These are phyloP conservation scores for Dryas drummondii DNA, from an alignment of 306 rosid species.

Conservation along the genomic window DNA sequence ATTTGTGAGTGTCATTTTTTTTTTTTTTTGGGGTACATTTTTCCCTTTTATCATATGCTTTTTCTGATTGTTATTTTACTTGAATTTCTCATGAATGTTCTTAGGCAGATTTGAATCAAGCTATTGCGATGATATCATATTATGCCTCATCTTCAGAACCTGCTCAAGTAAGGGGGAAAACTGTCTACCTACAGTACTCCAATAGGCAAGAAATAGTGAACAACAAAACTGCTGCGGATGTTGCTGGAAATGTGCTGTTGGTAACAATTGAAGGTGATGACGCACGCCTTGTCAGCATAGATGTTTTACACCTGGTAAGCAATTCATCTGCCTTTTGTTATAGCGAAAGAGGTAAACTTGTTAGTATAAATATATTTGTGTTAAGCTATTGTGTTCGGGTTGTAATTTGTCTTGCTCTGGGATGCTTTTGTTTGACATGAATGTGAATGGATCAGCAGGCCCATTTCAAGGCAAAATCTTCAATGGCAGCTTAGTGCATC, in stretches of 20 bases:
- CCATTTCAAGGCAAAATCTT: slow-evolving; percentile 94
- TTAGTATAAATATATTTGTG: slow-evolving; percentile 40
- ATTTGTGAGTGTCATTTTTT: slow-evolving; percentile 64
- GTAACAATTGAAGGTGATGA: slow-evolving; percentile 95
- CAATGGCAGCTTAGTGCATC: slow-evolving; percentile 99
- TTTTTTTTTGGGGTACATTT: not conserved
- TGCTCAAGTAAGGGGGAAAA: slow-evolving; percentile 97
- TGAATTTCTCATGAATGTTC: slow-evolving; percentile 29
- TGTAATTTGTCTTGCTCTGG: slow-evolving; percentile 64
- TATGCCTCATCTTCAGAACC: slow-evolving; percentile 98
- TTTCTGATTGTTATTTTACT: not conserved
- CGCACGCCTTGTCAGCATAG: slow-evolving; percentile 99
- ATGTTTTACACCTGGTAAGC: slow-evolving; percentile 96
- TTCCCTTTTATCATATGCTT: not conserved
- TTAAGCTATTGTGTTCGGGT: slow-evolving; percentile 67
- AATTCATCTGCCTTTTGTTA: slow-evolving; percentile 33
- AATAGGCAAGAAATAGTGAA: slow-evolving; percentile 98
- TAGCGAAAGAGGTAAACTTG: slow-evolving; percentile 45
- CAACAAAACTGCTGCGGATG: slow-evolving; percentile 98
- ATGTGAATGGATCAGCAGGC: slow-evolving; percentile 99
- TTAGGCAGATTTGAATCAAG: slow-evolving; percentile 95
- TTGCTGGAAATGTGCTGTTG: slow-evolving; percentile 92
- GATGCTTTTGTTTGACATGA: slow-evolving; percentile 76
- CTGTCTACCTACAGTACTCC: slow-evolving; percentile 95
- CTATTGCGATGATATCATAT: slow-evolving; percentile 97